Evolutionary conservation across 2,329 filamentous ascomycete species (phyloP).

Genomic region (Seiridium cupressi): DNA sequence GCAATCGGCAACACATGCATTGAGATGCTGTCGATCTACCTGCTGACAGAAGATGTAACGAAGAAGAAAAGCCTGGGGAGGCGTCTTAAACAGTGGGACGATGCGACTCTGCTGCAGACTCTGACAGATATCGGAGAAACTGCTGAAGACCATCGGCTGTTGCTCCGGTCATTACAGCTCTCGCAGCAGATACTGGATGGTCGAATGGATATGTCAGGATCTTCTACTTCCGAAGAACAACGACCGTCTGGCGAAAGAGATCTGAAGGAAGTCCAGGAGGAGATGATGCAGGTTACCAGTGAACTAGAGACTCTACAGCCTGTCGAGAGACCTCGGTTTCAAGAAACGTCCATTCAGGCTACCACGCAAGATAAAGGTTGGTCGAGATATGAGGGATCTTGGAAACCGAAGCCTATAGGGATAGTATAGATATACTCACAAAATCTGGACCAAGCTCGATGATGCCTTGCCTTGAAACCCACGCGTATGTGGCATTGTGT

Average conservation of each 20-base stretch:
- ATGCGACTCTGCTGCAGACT: conserved; percentile 31
- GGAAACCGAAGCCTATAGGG: conserved; percentile 59
- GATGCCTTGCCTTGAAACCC: neutral
- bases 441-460: neutral
- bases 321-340: conserved; percentile 6
- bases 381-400: conserved; percentile 48
- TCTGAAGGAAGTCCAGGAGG: conserved; percentile 21
- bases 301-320: conserved; percentile 17
- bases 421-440: conserved; percentile 34
- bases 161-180: conserved; percentile 44
- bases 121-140: conserved; percentile 37
- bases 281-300: conserved; percentile 17
- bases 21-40: conserved; percentile 35
- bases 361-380: conserved; percentile 35
- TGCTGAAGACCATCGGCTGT: conserved; percentile 40
- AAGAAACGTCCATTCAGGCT: conserved; percentile 11
- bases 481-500: neutral
- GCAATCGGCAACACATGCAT: conserved; percentile 21
- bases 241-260: conserved; percentile 10
- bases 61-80: conserved; percentile 20
- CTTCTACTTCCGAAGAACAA: neutral
- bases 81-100: conserved; percentile 34
- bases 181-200: conserved; percentile 36
- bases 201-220: conserved; percentile 10
- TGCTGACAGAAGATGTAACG: conserved; percentile 22